Conservation (phyloP, 768 basidiomycete species). For the Suillus cothurnatus region DNA sequence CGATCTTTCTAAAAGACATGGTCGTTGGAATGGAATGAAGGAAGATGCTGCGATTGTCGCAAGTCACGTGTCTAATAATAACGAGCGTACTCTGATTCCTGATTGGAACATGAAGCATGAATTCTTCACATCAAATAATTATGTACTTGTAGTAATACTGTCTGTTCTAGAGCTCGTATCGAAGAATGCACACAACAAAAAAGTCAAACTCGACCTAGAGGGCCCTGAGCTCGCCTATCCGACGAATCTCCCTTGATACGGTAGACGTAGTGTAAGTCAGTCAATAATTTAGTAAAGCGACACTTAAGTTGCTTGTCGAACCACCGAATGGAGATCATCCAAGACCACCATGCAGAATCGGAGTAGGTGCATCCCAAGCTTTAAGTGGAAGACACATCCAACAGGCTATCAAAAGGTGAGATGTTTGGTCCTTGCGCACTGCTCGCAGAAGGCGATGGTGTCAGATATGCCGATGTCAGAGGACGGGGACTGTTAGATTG, state of each 20-base stretch:
- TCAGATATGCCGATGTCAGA: constrained; percentile 24
- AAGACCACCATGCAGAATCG: not conserved
- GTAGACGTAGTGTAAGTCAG: not conserved
- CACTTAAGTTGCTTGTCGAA: not conserved
- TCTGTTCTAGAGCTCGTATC: not conserved
- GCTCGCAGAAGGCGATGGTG: constrained; percentile 39
- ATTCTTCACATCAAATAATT: not conserved
- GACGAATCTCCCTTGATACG: not conserved
- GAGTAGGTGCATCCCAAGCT: not conserved
- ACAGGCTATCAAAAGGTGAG: constrained; percentile 69
- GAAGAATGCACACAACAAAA: not conserved
- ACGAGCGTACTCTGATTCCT: not conserved
- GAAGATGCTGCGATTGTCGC: not conserved
- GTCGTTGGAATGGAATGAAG: not conserved
- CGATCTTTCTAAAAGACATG: constrained; percentile 86
- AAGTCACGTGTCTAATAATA: not conserved
- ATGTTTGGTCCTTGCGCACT: constrained; percentile 40
- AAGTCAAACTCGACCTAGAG: not conserved
- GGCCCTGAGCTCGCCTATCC: not conserved
- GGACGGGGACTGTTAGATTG: constrained; percentile 21
- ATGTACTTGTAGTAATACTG: not conserved
- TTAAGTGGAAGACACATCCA: constrained; percentile 40
- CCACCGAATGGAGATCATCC: not conserved
- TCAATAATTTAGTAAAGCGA: not conserved
- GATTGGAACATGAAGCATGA: not conserved